A percentile compares a stretch with the other conserved stretches of the same genome.
Conservation (phyloP, 225 moss, liverwort and hornwort species). For the Marchantia paleacea region DNA sequence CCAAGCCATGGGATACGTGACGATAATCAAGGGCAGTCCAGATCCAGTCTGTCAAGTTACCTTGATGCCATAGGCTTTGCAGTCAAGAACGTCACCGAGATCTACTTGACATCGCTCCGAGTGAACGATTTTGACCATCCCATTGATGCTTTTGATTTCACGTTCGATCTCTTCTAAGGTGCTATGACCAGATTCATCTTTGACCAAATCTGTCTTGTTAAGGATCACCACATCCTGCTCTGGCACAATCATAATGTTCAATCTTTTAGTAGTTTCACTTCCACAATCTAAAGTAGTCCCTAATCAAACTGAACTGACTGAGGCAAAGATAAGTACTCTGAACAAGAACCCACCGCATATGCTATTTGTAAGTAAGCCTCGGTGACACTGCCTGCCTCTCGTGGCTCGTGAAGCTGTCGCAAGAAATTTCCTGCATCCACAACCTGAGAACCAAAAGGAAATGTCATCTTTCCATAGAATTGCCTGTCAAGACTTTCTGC, state of each 20-base stretch:
- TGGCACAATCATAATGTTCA: conserved; percentile 21
- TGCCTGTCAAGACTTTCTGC: too few species aligned
- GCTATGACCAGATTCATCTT: conserved; percentile 28
- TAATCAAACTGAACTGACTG: neutral
- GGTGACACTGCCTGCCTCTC: conserved; percentile 54
- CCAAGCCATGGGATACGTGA: too few species aligned
- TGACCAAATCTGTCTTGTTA: conserved; percentile 71
- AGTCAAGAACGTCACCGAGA: conserved; percentile 59
- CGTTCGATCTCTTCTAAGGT: conserved; percentile 55
- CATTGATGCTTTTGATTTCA: conserved; percentile 61
- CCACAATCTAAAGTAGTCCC: too few species aligned
- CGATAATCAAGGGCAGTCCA: too few species aligned
- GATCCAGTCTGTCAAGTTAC: conserved; percentile 12
- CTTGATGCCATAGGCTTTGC: conserved; percentile 61
- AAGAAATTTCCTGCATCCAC: conserved; percentile 74
- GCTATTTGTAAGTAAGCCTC: conserved; percentile 80
- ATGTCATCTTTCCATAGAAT: too few species aligned
- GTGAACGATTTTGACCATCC: conserved; percentile 64
- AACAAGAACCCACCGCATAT: conserved; percentile 53
- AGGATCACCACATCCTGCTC: conserved; percentile 78
- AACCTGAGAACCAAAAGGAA: conserved; percentile 44
- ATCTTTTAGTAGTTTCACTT: neutral
- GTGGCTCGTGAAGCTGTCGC: conserved; percentile 63
- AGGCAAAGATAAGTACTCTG: neutral
- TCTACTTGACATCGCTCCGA: conserved; percentile 67